Evolutionary conservation across 495 filamentous ascomycete genomes (phyloP), one percentile per base, ranked within the genome.

Genomic region (Penicillium longicatenatum): DNA sequence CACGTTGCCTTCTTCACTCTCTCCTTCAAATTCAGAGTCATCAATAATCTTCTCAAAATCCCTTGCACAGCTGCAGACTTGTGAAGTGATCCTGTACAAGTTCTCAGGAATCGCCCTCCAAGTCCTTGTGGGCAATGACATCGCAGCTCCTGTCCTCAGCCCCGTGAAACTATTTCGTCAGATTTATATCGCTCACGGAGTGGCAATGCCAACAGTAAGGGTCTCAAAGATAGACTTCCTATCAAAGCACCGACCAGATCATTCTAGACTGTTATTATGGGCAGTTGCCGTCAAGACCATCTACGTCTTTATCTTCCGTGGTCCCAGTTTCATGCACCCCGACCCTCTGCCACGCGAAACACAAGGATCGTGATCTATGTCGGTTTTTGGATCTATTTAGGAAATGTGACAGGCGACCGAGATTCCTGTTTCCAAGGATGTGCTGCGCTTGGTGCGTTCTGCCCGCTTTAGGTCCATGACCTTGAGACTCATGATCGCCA

Each of bases 1-100:
- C 78, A 89, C 78, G 73, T 87, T 62, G 79, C 86, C 64, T 85
- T 89, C 67, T 88, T 90, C 74, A 81, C 75, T 44, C 84, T 91
- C 64, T 87, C 88, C 66, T 83, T 84, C 46, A 88, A 92, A 66
- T 82, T 90, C 73, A 80, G 83, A 60, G 80, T 82, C 0, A 83
- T 85, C 2, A 61, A 67, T n/a, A 81, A 87, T 59, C 88, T 79
- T 56, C 74, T 75, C n/a, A 86, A 86, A 68, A 78, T n/a, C 87
- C 3, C 79, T 90, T 42, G 74, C 74, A 33, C 56, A 81, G 22
- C 80, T 88, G 5, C 85, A 87, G 31, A 45, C 79, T 43, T 79
- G 79, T 35, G 85, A 88, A 62, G 86, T 84, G 41, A 57, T 82
- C 57, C 76, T 91, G 39, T 91, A 92, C 68, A 85, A 83, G 20